phyloP scores from a whole-genome alignment of 192 early-diverging fungal species.

The Linnemannia exigua region DNA sequence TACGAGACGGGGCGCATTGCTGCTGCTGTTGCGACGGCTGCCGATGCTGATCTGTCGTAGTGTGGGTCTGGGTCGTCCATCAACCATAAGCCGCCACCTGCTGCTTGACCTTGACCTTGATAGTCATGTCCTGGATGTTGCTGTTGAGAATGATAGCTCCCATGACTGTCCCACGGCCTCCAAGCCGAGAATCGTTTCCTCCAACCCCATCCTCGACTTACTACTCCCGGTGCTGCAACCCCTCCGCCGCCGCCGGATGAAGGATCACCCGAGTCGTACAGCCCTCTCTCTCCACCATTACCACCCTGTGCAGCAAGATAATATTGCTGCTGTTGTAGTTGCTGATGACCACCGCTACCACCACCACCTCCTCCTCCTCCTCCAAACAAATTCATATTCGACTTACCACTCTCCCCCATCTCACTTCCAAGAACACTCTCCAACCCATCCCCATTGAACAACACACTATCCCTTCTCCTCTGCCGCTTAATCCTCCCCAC shows the following conservation, averaged over 20 bases:
- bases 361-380: too few species aligned
- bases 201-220: neutral
- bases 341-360: too few species aligned
- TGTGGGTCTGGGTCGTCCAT: constrained; percentile 13
- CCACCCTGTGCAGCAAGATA: neutral
- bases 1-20: constrained; percentile 36
- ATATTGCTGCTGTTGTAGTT: neutral
- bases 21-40: constrained; percentile 6
- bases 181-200: constrained; percentile 3
- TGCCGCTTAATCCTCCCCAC: constrained; percentile 18
- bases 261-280: neutral
- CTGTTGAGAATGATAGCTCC: neutral
- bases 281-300: neutral
- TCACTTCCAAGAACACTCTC: constrained; percentile 17
- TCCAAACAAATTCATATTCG: constrained; percentile 2
- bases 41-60: neutral
- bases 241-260: neutral
- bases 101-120: neutral
- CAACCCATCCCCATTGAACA: neutral
- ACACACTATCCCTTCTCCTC: neutral
- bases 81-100: constrained; percentile 20
- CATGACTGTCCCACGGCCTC: constrained; percentile 12
- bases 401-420: constrained; percentile 13
- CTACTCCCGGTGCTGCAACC: neutral
- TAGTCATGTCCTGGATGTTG: neutral